Base-by-base conservation (phyloP, 768 basidiomycete genomes). In the Lyophyllum decastes region DNA sequence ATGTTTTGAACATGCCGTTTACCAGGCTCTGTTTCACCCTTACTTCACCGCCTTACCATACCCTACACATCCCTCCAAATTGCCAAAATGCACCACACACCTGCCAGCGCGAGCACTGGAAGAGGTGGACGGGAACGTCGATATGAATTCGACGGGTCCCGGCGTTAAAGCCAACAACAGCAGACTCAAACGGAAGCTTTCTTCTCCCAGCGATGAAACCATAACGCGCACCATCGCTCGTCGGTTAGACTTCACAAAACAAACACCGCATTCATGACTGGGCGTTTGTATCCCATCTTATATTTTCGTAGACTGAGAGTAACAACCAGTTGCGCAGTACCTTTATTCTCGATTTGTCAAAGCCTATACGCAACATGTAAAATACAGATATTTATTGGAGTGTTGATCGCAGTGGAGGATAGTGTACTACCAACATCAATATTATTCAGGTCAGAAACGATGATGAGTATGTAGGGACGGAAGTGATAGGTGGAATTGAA, bases 41-140 rank as follows among this genome's bases (percentile, higher is more conserved):
- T 98, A 96, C 72, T 98, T 98, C 78, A 83, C 84, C 41, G 84
- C 90, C 11, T 77, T 90, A 3, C 95, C 95, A 8, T 86, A 90
- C 63, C 95, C 97, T 0, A 89, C 95, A 0, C 89, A 92, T 61
- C 94, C 94, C 0, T 88, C 87, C 8, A 90, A 92, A 65, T 82
- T 99, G 1, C 97, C 97, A 0, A 93, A 95, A 83, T 82, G 80
- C 55, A 71, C 75, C 30, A 73, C 73, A 6, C 76, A 78, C 56
- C 65, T 75, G 22, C 65, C 74, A 6, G 70, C 74, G 19, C 78
- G 86, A 26, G 85, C 90, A 4, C 80, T 89, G 2, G 91, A 91
- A 65, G 91, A 94, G 64, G 78, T 90, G 11, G 89, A 94, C 54
- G 89, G 85, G 49, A 92, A 90, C 56, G 83, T 86, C 19, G 83